Base-by-base conservation (phyloP, 116 monocot genomes). In the Posidonia oceanica region DNA sequence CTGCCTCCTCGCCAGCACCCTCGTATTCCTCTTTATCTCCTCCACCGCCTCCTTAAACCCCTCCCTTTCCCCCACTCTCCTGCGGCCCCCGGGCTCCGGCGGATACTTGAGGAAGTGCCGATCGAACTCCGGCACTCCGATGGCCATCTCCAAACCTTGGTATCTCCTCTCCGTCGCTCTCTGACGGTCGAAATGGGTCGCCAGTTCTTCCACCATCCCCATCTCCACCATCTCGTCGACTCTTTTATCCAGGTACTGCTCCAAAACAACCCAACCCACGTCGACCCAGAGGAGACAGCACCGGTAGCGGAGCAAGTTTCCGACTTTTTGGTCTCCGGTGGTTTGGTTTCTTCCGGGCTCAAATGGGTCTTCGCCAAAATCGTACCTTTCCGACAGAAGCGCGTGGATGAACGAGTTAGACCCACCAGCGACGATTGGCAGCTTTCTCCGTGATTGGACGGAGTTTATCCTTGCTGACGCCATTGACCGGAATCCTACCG, bases 171-270 rank as follows among this genome's bases (percentile, higher is more conserved):
- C 39, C 20, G 1, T 21, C 42, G 65, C 54, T 39, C 77, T 58
- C 17, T 36, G 36, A 29, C 53, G 53, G 40, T 73, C 67, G 64
- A 82, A 82, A 69, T 86, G 75, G 70, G 22, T 53, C 52, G 69
- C 80, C 71, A 90, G 71, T 77, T 90, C 90, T 62, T 83, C 86
- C 63, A 86, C 73, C 90, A 90, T 90, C 16, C 90, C 90, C 72
- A 62, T 61, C 54, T 36, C 80, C 54, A 90, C 44, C 90, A 90
- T 90, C 40, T 90, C 86, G 39, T 90, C 90, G 54, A 90, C 90
- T 51, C 90, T 69, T 69, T 71, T 74, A 69, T 90, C 90, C 40
- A 90, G 62, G 20, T 86, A 63, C 73, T 80, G 69, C 64, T 68
- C 69, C 68, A 72, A 23, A 18, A 72, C 71, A 15, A 15, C 37